These are phyloP conservation scores for Acanthochlamys bracteata DNA, from an alignment of 106 monocot genomes.

Conservation along the genomic window DNA sequence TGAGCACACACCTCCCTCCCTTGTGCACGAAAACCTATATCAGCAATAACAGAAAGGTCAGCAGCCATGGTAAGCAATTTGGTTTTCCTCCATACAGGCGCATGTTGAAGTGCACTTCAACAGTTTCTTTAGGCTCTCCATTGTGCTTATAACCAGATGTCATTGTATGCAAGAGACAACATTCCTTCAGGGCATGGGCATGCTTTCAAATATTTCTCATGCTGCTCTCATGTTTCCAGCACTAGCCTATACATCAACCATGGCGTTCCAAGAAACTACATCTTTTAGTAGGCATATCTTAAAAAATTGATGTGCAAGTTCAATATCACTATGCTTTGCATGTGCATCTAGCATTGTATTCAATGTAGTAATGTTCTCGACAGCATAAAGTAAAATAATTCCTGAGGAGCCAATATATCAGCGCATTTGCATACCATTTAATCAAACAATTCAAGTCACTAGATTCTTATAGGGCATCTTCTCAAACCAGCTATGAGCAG, in stretches of 20 bases:
- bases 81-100: constrained; percentile 17
- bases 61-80: constrained; percentile 34
- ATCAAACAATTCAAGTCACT: constrained; percentile 32
- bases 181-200: constrained; percentile 28
- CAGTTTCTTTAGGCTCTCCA: constrained; percentile 22
- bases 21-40: constrained; percentile 27
- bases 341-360: constrained; percentile 31
- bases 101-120: constrained; percentile 32
- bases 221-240: constrained; percentile 18
- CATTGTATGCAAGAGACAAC: constrained; percentile 40
- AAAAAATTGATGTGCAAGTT: constrained; percentile 17
- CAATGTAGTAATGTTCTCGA: constrained; percentile 23
- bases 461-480: constrained; percentile 29
- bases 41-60: constrained; percentile 44
- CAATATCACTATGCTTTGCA: constrained; percentile 15
- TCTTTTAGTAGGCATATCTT: constrained; percentile 20
- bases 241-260: constrained; percentile 28
- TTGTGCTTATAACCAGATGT: constrained; percentile 40
- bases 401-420: constrained; percentile 4
- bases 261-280: constrained; percentile 32
- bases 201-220: constrained; percentile 18
- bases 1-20: constrained; percentile 46
- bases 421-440: constrained; percentile 20
- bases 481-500: constrained; percentile 32
- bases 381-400: constrained; percentile 28